Evolutionary conservation across 2,329 filamentous ascomycete species (phyloP), one percentile per base, ranked within the genome.

Genomic region (Huntiella abstrusa): DNA sequence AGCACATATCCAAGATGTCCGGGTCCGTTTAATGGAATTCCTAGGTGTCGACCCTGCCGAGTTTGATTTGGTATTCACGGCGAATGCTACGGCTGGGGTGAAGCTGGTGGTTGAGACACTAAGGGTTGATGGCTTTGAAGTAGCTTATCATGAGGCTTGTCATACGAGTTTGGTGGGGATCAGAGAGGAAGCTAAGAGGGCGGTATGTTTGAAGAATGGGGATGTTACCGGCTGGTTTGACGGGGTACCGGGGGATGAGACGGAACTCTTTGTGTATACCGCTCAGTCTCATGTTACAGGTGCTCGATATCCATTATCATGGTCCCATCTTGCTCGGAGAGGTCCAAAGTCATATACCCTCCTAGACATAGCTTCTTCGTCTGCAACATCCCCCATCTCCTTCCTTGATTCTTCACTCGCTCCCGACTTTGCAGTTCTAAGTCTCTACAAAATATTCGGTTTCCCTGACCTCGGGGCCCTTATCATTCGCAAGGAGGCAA

Each of bases 201-300:
- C 64, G 60, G 51, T 84, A 74, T 63, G 83, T 81, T 54, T 62
- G 61, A 67, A 65, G 22, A 78, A 85, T 54, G 58, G 59, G 19
- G 60, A 66, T 33, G 64, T 71, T 3, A 62, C 68, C 17, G 51
- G 54, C n/a, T 70, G 65, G 66, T 56, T 70, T 48, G 39, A 22
- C 43, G 46, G 55, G 47, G 33, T 54, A 45, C 40, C 50, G 53
- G 7, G 63, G 64, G 1, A 43, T n/a, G 17, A 13, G 16, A 22
- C 35, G n/a, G 37, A 40, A 10, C 55, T 73, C 3, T 76, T 83
- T 52, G 75, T 75, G 15, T 82, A 76, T 55, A 76, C 78, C 3
- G 77, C 72, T 0, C 78, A 83, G 56, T 81, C 76, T 22, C 82
- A 83, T 55, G 75, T 83, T 66, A 77, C 73, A 38, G 78, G 78